Conservation (phyloP, 1,284 basidiomycete species). For the Ganoderma lingzhi region DNA sequence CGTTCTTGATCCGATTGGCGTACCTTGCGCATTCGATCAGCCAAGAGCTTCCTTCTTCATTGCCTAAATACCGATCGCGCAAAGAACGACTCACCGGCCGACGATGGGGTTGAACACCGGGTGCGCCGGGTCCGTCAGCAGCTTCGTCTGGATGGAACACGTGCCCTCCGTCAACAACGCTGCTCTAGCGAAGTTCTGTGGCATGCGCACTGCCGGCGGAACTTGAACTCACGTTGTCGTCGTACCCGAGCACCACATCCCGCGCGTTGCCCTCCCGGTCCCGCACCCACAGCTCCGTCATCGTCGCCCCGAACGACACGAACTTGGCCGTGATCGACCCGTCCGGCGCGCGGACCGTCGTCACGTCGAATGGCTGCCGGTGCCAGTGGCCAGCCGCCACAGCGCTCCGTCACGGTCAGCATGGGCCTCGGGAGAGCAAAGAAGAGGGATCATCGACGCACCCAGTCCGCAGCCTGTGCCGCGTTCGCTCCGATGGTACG, state of each 20-base stretch:
- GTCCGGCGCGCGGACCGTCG: slow-evolving; percentile 57
- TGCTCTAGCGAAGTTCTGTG: not conserved
- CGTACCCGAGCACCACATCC: slow-evolving; percentile 62
- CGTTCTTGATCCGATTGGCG: slow-evolving; percentile 61
- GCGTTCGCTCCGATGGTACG: not conserved
- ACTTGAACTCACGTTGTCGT: slow-evolving; percentile 53
- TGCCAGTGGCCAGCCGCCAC: too few species aligned
- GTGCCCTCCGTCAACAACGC: too few species aligned
- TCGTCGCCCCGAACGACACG: slow-evolving; percentile 58
- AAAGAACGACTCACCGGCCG: slow-evolving; percentile 46
- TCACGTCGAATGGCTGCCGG: slow-evolving; percentile 53
- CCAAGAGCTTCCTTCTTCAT: not conserved
- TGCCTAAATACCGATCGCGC: not conserved
- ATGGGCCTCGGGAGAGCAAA: not conserved
- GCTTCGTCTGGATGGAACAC: slow-evolving; percentile 36
- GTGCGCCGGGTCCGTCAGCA: slow-evolving; percentile 55
- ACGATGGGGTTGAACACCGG: slow-evolving; percentile 60
- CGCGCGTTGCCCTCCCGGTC: slow-evolving; percentile 53
- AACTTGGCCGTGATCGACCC: slow-evolving; percentile 62
- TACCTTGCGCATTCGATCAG: slow-evolving; percentile 39
- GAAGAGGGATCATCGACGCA: slow-evolving; percentile 9
- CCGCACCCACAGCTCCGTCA: slow-evolving; percentile 61
- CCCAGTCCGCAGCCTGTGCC: slow-evolving; percentile 26
- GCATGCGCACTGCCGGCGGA: not conserved
- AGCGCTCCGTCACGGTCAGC: not conserved